Evolutionary conservation across 208 protist species (phyloP), one percentile per base, ranked within the genome.

Genomic region (Porcisia hertigi): DNA sequence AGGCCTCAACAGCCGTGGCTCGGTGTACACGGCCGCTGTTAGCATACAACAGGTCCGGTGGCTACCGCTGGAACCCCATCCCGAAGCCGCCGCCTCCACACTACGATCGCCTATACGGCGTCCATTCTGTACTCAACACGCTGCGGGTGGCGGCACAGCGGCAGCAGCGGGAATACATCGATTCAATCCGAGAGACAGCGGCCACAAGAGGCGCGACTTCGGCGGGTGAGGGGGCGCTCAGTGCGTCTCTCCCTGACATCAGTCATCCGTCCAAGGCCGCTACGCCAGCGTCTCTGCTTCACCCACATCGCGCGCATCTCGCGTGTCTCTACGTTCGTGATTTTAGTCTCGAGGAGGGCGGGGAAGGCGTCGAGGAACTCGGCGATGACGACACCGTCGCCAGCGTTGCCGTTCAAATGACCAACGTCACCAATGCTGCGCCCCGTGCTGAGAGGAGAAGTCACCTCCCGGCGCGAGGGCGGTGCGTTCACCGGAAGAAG

Each of bases 71-170:
- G 91, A 88, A 75, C 52, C 77, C 88, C 5, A 93, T 93, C 59
- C 88, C 91, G 0, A 87, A 89, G 47, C 88, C 91, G n/a, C 91
- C 91, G n/a, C 88, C 91, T 18, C 72, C 73, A 2, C 63, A 85
- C 69, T 75, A 81, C 30, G 88, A 95, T 70, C 88, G 91, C n/a
- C 81, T 95, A 23, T 93, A 88, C 66, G 91, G 91, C 49, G 85
- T 82, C 1, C 91, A 93, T 62, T 79, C 85, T 18, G 88, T 93
- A 0, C 75, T 93, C 41, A 89, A 92, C 71, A 75, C 86, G 39
- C 79, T 95, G 18, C 88, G 88, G 9, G 88, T 80, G 69, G 88
- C 89, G 52, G 86, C 82, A 20, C 70, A 71, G 54, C 69, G 55
- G 14, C 58, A 62, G 39, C 74, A 72, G 34, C 55, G 39, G 34